Evolutionary conservation across 352 stramenopile genomes (phyloP).

Genomic region (Poterioochromonas sp.): DNA sequence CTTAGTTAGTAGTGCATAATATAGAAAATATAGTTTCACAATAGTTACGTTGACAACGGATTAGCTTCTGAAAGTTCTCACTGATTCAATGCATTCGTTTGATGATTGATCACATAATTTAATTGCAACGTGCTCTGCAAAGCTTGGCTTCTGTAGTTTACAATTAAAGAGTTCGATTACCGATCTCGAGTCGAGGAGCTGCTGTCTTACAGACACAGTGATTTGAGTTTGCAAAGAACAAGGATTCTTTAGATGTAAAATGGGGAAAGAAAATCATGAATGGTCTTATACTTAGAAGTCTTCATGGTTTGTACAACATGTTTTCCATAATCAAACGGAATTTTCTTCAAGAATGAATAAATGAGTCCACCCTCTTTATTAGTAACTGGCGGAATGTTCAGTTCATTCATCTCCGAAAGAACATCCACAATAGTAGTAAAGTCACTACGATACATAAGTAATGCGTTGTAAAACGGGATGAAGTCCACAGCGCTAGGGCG

Average conservation of each 20-base stretch:
- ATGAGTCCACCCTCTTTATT: background rate
- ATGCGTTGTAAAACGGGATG: background rate
- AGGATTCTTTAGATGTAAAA: constrained; percentile 13
- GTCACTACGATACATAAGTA: background rate
- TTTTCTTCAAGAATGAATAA: background rate
- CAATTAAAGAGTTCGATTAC: constrained; percentile 15
- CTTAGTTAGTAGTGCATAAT: constrained; percentile 15
- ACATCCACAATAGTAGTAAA: background rate
- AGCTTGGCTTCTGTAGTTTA: constrained; percentile 13
- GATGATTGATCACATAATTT: constrained; percentile 17
- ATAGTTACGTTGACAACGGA: constrained; percentile 13
- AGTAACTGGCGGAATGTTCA: background rate
- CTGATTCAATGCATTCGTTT: constrained; percentile 14
- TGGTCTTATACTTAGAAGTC: background rate
- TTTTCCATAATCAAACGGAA: background rate
- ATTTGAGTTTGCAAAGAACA: constrained; percentile 15
- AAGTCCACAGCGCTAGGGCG: background rate
- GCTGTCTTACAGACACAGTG: constrained; percentile 10
- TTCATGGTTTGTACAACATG: background rate
- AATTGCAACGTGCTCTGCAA: constrained; percentile 11
- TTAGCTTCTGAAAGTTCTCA: constrained; percentile 14
- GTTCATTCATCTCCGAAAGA: background rate
- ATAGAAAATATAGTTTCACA: constrained; percentile 18
- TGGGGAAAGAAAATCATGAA: background rate
- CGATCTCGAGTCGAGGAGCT: constrained; percentile 7